Evolutionary conservation across 495 filamentous ascomycete species (phyloP).

Genomic region (Penicillium manginii): DNA sequence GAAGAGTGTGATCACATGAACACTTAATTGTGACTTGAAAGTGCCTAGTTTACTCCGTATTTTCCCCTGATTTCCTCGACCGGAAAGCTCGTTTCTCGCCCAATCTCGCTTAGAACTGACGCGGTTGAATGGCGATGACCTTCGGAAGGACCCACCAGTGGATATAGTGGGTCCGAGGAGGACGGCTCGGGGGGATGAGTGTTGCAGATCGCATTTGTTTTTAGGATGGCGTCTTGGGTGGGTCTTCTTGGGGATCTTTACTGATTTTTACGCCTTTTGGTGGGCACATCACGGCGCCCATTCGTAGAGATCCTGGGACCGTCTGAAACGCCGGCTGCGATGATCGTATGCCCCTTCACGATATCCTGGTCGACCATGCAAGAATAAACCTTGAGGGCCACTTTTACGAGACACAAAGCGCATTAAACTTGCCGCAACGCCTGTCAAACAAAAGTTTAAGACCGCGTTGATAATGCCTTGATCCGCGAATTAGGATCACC

Average conservation of each 20-base stretch:
- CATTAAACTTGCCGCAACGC: slow-evolving; percentile 3
- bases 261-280: neutral
- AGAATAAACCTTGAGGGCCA: slow-evolving; percentile 2
- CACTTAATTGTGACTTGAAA: neutral
- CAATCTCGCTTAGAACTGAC: slow-evolving; percentile 5
- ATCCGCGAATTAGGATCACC: neutral
- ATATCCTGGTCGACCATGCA: neutral
- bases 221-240: neutral
- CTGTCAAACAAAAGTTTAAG: slow-evolving; percentile 3
- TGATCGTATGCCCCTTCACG: neutral
- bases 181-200: slow-evolving; percentile 3
- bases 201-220: neutral
- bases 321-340: neutral
- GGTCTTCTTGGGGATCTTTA: neutral
- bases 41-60: too few relatives aligned
- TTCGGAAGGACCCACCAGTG: neutral
- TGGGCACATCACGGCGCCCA: neutral
- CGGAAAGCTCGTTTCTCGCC: neutral
- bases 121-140: neutral
- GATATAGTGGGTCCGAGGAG: neutral
- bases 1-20: neutral
- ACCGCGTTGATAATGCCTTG: neutral
- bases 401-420: slow-evolving; percentile 3
- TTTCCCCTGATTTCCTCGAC: neutral
- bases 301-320: neutral